Evolutionary conservation across 2,329 filamentous ascomycete species (phyloP), one percentile per base, ranked within the genome.

Genomic region (Penicillium glabrum): DNA sequence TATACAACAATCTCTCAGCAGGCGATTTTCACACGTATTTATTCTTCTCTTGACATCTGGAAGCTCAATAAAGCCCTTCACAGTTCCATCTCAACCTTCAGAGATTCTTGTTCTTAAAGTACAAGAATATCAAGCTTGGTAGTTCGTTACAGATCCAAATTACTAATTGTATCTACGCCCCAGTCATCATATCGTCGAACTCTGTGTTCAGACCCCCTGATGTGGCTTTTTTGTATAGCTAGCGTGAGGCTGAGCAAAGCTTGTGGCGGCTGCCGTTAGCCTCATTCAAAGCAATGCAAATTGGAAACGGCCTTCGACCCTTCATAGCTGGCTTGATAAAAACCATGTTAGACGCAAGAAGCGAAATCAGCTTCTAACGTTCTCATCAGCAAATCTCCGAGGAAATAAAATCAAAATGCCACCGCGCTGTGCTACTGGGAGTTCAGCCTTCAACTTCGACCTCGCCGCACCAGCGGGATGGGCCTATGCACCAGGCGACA

Each of bases 401-500:
- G 23, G 26, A 29, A 21, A 19, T 2, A 23, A 7, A 31, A 13
- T n/a, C 21, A 35, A 48, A 5, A 48, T 48, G 46, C 46, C 46
- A 5, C 29, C 1, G n/a, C 29, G 16, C 9, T 7, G 9, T 0
- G 2, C 13, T 11, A 16, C 19, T 33, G 47, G 47, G 10, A 29
- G 33, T 19, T 6, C 26, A 29, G 47, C 31, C 16, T 50, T 53
- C 3, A 51, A 51, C 24, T 54, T 66, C 37, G 58, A 61, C 27
- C 27, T 66, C n/a, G 58, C 60, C 13, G 55, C 61, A 13, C 64
- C 63, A 5, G 50, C 51, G 1, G 54, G 50, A 10, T 62, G 62
- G 61, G 49, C 51, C 9, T 64, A 55, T 51, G 37, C 51, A 21
- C 37, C 59, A 3, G 61, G 64, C 9, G 63, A 65, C 48, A 62